Evolutionary conservation across 2,329 filamentous ascomycete species (phyloP), one percentile per base, ranked within the genome.

Genomic region (Microcera coccophila): DNA sequence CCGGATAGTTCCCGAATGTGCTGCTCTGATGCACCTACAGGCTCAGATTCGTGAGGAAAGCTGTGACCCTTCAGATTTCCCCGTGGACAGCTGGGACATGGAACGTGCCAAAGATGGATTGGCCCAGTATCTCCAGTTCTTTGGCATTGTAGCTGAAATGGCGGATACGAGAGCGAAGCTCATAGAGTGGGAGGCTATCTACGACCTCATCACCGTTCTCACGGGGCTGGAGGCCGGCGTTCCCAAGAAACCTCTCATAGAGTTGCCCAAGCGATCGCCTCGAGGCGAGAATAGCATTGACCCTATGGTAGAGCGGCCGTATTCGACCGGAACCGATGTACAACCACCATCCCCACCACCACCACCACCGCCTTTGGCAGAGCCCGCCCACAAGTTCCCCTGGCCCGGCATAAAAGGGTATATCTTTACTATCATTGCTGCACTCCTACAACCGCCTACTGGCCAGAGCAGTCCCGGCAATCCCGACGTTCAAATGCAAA

Each of bases 11-110:
- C 91, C 91, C 1, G 90, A 96, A 60, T 95, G 90, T 14, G 87
- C 90, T 41, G 90, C 90, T n/a, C 74, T 96, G 28, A 95, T 97
- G 70, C 89, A 93, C 59, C 77, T 95, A 3, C 91, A 97, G 68
- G 87, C 88, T 14, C 86, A 95, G 60, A 95, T 96, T 24, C 84
- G 88, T 32, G 82, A 84, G 31, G 82, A 84, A 22, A 76, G 82
- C 43, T 81, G 84, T 14, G 79, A 91, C 47, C 82, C 88, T 0
- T 82, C 87, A 48, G 90, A 96, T 58, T 97, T 96, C 57, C 91
- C 91, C 0, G 82, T 96, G 2, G 94, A 97, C 57, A 78, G 90
- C 36, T 97, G 91, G 91, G 91, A 97, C 58, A 95, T 97, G 85
- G 91, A 97, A 63, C 82, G 91, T 12, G 91, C 94, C 45, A 95